Evolutionary conservation across 768 basidiomycete genomes (phyloP), one percentile per base, ranked within the genome.

Genomic region (Scleroderma bovista): DNA sequence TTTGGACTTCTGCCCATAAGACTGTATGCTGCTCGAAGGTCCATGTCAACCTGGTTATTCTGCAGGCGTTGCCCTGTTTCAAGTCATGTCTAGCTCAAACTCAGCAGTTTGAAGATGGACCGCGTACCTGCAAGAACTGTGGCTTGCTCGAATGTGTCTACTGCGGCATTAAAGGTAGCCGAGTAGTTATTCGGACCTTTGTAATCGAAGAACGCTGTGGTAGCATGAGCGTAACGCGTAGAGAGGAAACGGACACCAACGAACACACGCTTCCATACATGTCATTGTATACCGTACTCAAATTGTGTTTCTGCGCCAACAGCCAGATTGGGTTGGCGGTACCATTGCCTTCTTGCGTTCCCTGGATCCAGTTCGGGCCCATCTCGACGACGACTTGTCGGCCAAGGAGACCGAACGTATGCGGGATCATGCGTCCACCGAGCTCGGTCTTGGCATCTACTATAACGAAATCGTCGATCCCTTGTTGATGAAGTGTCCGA

Each of bases 331-430:
- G 84, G 58, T 86, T 86, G 6, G 71, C 69, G 20, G 73, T 69
- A 3, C 79, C 81, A 31, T 71, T 56, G 2, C 68, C 75, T 2
- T 64, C 60, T 50, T 79, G 78, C 0, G 74, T 75, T 22, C 76
- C 78, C 48, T 78, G 81, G 29, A 84, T 67, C 81, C 83, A 84
- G 53, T 81, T 82, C 7, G 83, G 72, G 37, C 80, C 81, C 24
- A 72, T 61, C 61, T 87, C 84, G 24, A 86, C 64, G 1, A 72
- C 72, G 52, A 68, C 66, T 26, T 74, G 54, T 46, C 60, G 61
- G 1, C 63, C 68, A 0, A 61, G 47, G 1, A 52, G 66, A 16
- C 75, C 81, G 51, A 85, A 77, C 0, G 60, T 34, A 37, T 62
- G 61, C 50, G 72, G 72, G 53, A 67, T 73, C 75, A 86, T 73